phyloP scores from a whole-genome alignment of 208 protist species.

The Trypanosoma mega region DNA sequence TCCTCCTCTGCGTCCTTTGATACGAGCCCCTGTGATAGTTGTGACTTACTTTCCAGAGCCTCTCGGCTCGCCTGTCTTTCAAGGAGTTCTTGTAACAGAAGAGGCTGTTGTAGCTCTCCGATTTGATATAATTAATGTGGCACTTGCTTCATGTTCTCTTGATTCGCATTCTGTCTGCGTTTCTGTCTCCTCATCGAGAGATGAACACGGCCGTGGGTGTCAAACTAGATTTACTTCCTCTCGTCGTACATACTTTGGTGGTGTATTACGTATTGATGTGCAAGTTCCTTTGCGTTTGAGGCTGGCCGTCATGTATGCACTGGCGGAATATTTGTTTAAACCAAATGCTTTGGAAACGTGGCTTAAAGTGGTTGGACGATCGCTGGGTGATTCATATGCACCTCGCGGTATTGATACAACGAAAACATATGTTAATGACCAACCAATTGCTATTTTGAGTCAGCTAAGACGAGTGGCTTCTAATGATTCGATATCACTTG shows the following conservation, averaged over 20 bases:
- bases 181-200: no score
- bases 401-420: not conserved
- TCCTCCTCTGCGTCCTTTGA: no score
- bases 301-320: not conserved
- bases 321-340: not conserved
- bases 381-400: conserved; percentile 1
- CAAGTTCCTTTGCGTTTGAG: conserved; percentile 4
- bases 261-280: conserved; percentile 1
- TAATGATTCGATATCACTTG: no score
- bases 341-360: conserved; percentile 1
- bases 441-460: conserved; percentile 6
- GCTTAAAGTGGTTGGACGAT: not conserved
- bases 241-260: not conserved
- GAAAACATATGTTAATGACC: conserved; percentile 10
- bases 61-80: not conserved
- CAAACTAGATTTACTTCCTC: no score
- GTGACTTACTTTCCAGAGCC: conserved; percentile 1
- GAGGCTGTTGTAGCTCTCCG: conserved; percentile 4
- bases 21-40: no score
- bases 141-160: no score
- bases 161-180: no score
- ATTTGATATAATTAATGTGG: conserved; percentile 3
- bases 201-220: no score
- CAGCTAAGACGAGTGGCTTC: not conserved
- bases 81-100: not conserved